Conservation (phyloP, 2,329 filamentous ascomycete species). For the Endoconidiophora laricicola region DNA sequence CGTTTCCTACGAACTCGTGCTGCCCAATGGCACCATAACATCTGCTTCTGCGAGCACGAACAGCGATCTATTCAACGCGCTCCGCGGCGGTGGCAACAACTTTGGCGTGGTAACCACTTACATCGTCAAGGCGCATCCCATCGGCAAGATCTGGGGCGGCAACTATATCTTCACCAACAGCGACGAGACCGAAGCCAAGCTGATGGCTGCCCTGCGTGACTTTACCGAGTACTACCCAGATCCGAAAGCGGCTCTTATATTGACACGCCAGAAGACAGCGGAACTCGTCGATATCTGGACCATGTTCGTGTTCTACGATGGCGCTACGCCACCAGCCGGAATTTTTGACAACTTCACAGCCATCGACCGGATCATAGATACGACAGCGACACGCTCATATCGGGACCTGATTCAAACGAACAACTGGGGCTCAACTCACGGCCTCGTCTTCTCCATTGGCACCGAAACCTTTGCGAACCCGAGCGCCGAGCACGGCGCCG, state of each 20-base stretch:
- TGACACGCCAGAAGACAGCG: constrained; percentile 10
- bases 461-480: constrained; percentile 22
- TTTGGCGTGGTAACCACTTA: constrained; percentile 40
- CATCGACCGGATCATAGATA: constrained; percentile 19
- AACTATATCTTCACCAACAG: constrained; percentile 15
- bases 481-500: constrained; percentile 16
- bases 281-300: constrained; percentile 31
- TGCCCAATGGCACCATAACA: constrained; percentile 26
- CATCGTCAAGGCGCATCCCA: constrained; percentile 23
- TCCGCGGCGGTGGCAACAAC: constrained; percentile 37
- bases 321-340: constrained; percentile 29
- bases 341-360: constrained; percentile 23
- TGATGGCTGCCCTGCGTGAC: constrained; percentile 12
- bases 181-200: constrained; percentile 12
- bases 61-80: constrained; percentile 39
- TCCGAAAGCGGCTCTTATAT: constrained; percentile 17
- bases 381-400: constrained; percentile 15
- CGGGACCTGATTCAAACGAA: constrained; percentile 8
- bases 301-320: constrained; percentile 48
- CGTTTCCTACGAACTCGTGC: constrained; percentile 27
- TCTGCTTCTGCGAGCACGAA: constrained; percentile 26
- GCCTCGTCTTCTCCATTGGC: constrained; percentile 23
- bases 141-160: constrained; percentile 22
- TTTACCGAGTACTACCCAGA: constrained; percentile 21
- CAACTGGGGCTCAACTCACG: constrained; percentile 19